Conservation (phyloP, 805 yeast species). For the Candida sanyiensis region DNA sequence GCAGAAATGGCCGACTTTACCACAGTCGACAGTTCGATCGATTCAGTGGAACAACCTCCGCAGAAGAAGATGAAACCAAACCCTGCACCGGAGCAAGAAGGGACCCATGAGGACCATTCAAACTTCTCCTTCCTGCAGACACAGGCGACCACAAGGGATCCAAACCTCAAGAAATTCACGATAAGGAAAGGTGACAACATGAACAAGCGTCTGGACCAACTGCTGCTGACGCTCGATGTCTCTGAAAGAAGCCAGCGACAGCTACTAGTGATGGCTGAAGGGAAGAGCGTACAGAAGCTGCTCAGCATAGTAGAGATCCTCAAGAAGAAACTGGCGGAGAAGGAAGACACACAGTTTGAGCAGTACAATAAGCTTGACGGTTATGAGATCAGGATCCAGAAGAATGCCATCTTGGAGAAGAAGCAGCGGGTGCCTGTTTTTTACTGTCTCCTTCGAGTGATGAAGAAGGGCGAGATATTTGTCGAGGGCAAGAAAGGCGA, state of each 20-base stretch:
- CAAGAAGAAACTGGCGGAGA: constrained; percentile 14
- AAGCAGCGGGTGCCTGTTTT: constrained; percentile 19
- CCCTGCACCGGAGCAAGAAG: not conserved
- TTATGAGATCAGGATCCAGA: constrained; percentile 13
- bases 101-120: too few species aligned
- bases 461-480: not conserved
- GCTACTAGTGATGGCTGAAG: constrained; percentile 20
- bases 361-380: constrained; percentile 23
- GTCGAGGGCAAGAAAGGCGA: not conserved
- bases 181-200: constrained; percentile 24
- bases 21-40: too few species aligned
- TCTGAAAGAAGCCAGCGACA: not conserved
- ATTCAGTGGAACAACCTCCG: not conserved
- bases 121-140: constrained; percentile 6
- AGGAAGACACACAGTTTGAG: constrained; percentile 6
- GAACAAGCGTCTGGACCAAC: constrained; percentile 14
- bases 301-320: constrained; percentile 22
- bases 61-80: not conserved
- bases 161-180: constrained; percentile 4
- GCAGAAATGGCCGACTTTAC: too few species aligned
- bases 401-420: constrained; percentile 20
- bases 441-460: constrained; percentile 16
- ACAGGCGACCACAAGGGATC: constrained; percentile 3
- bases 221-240: constrained; percentile 4
- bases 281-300: constrained; percentile 21